Evolutionary conservation across 2,329 filamentous ascomycete species (phyloP).

Genomic region (Aspergillus sp.): DNA sequence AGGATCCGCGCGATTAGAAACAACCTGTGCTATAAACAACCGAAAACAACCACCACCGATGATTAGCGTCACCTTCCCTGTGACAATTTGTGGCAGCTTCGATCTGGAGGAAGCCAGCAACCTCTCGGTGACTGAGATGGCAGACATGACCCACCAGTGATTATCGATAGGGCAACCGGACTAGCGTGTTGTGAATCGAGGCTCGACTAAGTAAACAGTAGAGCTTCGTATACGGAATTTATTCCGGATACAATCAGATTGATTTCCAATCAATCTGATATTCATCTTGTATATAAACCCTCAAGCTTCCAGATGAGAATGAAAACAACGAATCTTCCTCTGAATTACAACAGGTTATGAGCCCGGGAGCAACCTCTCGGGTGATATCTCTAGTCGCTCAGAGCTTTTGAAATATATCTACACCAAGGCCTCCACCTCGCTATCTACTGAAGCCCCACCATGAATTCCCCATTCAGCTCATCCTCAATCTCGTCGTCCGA

Average conservation of each 20-base stretch:
- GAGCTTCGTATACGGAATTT: too few species aligned
- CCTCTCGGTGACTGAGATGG: too few species aligned
- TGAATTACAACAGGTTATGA: neutral
- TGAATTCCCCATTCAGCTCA: neutral
- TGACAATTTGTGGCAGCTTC: too few species aligned
- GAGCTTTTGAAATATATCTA: constrained; percentile 1
- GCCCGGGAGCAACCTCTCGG: neutral
- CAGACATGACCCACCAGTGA: too few species aligned
- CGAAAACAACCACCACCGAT: too few species aligned
- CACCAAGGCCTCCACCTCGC: neutral
- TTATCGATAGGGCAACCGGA: too few species aligned
- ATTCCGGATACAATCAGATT: too few species aligned
- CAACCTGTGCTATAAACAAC: neutral
- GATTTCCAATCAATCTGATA: neutral
- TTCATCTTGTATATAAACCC: too few species aligned
- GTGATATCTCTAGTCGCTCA: neutral
- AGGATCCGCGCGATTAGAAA: neutral
- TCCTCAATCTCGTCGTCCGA: constrained; percentile 1
- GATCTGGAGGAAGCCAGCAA: too few species aligned
- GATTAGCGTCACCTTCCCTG: too few species aligned
- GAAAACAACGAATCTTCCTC: neutral
- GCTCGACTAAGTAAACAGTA: too few species aligned
- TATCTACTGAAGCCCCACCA: neutral
- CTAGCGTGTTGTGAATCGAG: too few species aligned
- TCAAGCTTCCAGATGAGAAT: neutral